These are phyloP conservation scores for Globisporangium nunn DNA, from an alignment of 352 stramenopile species.

Conservation along the genomic window DNA sequence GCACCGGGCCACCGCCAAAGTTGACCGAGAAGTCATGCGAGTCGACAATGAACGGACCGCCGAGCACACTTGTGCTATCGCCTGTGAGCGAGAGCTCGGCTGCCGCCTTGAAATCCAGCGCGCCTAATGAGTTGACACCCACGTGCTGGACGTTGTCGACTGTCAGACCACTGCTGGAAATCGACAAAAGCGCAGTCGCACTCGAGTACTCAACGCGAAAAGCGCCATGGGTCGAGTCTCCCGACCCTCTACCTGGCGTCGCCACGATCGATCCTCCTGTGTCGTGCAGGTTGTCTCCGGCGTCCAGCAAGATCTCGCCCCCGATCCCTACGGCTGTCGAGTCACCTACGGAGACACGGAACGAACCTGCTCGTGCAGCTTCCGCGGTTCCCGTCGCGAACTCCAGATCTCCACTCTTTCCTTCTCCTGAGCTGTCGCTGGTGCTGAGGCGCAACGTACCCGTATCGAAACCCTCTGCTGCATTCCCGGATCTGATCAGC, in stretches of 20 bases:
- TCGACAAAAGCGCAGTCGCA: conserved; percentile 18
- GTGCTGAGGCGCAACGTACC: conserved; percentile 26
- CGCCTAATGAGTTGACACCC: conserved; percentile 21
- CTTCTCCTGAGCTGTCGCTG: conserved; percentile 16
- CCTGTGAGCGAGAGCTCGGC: conserved; percentile 27
- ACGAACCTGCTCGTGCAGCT: conserved; percentile 24
- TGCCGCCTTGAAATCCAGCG: conserved; percentile 24
- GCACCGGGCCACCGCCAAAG: conserved; percentile 3
- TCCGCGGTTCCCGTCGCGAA: conserved; percentile 25
- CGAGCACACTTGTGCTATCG: conserved; percentile 16
- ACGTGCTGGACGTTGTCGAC: conserved; percentile 29
- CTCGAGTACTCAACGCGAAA: conserved; percentile 38
- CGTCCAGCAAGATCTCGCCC: conserved; percentile 26
- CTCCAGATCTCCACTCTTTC: conserved; percentile 29
- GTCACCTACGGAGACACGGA: conserved; percentile 27
- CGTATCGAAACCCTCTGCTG: conserved; percentile 18
- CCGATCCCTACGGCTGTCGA: conserved; percentile 19
- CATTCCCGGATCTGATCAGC: conserved; percentile 16
- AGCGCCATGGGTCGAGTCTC: conserved; percentile 15
- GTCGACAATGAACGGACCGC: conserved; percentile 22
- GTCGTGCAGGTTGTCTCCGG: conserved; percentile 24
- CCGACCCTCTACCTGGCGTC: conserved; percentile 28
- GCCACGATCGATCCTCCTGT: conserved; percentile 33
- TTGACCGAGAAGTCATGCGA: conserved; percentile 20
- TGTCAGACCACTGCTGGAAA: conserved; percentile 21